These are phyloP conservation scores for Kodamaea jinghongensis DNA, from an alignment of 805 yeast species.

Conservation along the genomic window DNA sequence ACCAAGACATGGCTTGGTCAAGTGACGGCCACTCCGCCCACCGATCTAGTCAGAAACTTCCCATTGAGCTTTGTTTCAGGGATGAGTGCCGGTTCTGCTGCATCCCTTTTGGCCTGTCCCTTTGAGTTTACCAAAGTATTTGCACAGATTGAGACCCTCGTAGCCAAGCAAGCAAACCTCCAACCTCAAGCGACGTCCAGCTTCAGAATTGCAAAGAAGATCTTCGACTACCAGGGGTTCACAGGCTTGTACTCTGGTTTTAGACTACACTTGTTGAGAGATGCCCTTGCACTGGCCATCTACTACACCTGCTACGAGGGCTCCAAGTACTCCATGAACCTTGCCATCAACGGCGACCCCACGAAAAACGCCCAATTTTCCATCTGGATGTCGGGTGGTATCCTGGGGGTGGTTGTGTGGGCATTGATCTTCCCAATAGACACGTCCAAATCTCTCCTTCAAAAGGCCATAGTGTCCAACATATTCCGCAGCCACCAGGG, in stretches of 20 bases:
- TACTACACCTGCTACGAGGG: slow-evolving; percentile 78
- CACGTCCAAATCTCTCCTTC: slow-evolving; percentile 72
- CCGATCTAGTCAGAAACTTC: slow-evolving; percentile 39
- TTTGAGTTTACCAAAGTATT: slow-evolving; percentile 82
- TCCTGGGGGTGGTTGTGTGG: slow-evolving; percentile 78
- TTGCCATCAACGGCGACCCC: slow-evolving; percentile 24
- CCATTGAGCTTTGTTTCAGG: slow-evolving; percentile 58
- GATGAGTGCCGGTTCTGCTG: slow-evolving; percentile 59
- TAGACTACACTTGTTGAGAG: slow-evolving; percentile 64
- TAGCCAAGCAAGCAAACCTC: slow-evolving; percentile 16
- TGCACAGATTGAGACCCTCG: slow-evolving; percentile 64
- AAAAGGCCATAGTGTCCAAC: slow-evolving; percentile 68
- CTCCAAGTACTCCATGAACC: slow-evolving; percentile 50
- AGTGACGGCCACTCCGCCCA: slow-evolving; percentile 20
- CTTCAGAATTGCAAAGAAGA: slow-evolving; percentile 46
- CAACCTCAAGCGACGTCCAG: slow-evolving; percentile 23
- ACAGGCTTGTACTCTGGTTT: slow-evolving; percentile 72
- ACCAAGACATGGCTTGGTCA: slow-evolving; percentile 42
- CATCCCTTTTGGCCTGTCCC: slow-evolving; percentile 72
- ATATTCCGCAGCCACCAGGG: slow-evolving; percentile 55
- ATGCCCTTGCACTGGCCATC: slow-evolving; percentile 65
- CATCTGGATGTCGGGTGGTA: slow-evolving; percentile 64
- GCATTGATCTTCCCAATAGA: slow-evolving; percentile 74
- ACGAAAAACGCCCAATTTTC: slow-evolving; percentile 28
- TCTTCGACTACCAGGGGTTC: slow-evolving; percentile 58